Evolutionary conservation across 192 early-diverging fungal species (phyloP).

Genomic region (Podila epicladia): DNA sequence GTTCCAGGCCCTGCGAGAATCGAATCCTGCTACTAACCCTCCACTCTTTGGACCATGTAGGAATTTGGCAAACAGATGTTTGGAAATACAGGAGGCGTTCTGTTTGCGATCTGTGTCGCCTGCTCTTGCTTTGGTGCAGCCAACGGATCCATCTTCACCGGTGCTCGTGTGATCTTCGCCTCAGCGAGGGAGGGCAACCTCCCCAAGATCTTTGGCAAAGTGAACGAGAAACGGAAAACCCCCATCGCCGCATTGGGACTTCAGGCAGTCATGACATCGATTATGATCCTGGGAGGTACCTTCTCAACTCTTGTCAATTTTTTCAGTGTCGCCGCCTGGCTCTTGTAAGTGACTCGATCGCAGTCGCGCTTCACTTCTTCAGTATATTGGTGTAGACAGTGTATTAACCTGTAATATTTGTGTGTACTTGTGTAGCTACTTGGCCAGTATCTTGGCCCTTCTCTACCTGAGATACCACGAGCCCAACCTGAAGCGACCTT

Average conservation of each 20-base stretch:
- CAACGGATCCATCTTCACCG: conserved; percentile 83
- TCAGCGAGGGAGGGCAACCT: conserved; percentile 72
- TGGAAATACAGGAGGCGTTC: conserved; percentile 69
- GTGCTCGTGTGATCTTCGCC: conserved; percentile 74
- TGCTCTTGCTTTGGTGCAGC: conserved; percentile 78
- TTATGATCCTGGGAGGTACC: conserved; percentile 72
- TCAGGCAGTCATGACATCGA: conserved; percentile 65
- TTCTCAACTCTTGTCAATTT: conserved; percentile 80
- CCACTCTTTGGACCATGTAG: conserved; percentile 17
- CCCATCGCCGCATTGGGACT: conserved; percentile 73
- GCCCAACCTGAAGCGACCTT: conserved; percentile 75
- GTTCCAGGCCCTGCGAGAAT: background rate
- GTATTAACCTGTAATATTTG: background rate
- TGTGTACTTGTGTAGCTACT: conserved; percentile 60
- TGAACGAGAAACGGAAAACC: conserved; percentile 65
- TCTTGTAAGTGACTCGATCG: conserved; percentile 56
- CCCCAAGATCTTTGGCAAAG: conserved; percentile 73
- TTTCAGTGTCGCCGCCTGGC: conserved; percentile 80
- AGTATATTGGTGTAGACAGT: background rate
- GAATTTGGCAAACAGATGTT: conserved; percentile 80
- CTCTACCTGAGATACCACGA: conserved; percentile 72
- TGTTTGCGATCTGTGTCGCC: conserved; percentile 79
- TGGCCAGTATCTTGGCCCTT: conserved; percentile 72
- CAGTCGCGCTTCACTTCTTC: background rate
- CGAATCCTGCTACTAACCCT: background rate